Evolutionary conservation across 1,139 yeast genomes (phyloP).

Genomic region (Blastobotrys illinoisensis): DNA sequence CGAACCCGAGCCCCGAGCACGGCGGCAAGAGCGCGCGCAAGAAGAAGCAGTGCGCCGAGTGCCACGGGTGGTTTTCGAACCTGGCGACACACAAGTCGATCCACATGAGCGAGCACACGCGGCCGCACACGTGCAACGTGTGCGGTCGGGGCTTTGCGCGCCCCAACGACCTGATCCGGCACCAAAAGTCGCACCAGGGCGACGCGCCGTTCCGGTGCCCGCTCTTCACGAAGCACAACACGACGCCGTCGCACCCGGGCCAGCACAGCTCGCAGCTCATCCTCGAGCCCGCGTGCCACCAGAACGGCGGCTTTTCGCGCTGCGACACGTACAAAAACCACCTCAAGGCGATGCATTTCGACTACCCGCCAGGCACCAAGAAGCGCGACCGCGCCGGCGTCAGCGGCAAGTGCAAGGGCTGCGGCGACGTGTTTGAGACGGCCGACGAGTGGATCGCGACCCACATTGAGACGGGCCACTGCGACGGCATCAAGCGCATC

Average conservation of each 20-base stretch:
- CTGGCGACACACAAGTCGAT: slow-evolving; percentile 83
- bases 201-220: slow-evolving; percentile 36
- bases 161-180: slow-evolving; percentile 79
- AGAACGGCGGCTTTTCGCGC: slow-evolving; percentile 76
- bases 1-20: slow-evolving; percentile 12
- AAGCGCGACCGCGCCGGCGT: slow-evolving; percentile 68
- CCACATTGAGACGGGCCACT: slow-evolving; percentile 53
- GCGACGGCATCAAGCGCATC: slow-evolving; percentile 23
- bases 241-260: slow-evolving; percentile 5
- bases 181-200: slow-evolving; percentile 64
- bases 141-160: slow-evolving; percentile 85
- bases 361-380: slow-evolving; percentile 81
- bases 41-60: slow-evolving; percentile 81
- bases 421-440: slow-evolving; percentile 56
- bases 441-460: slow-evolving; percentile 75
- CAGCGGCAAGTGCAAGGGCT: slow-evolving; percentile 70
- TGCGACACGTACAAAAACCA: slow-evolving; percentile 92
- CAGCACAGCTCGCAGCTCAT: slow-evolving; percentile 7
- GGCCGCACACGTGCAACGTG: slow-evolving; percentile 73
- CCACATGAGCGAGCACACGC: slow-evolving; percentile 63
- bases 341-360: slow-evolving; percentile 82
- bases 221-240: slow-evolving; percentile 20
- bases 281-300: slow-evolving; percentile 49
- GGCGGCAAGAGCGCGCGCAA: slow-evolving; percentile 42
- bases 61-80: slow-evolving; percentile 70